These are phyloP conservation scores for Mortierella polycephala DNA, from an alignment of 371 early-diverging fungal species.

Conservation along the genomic window DNA sequence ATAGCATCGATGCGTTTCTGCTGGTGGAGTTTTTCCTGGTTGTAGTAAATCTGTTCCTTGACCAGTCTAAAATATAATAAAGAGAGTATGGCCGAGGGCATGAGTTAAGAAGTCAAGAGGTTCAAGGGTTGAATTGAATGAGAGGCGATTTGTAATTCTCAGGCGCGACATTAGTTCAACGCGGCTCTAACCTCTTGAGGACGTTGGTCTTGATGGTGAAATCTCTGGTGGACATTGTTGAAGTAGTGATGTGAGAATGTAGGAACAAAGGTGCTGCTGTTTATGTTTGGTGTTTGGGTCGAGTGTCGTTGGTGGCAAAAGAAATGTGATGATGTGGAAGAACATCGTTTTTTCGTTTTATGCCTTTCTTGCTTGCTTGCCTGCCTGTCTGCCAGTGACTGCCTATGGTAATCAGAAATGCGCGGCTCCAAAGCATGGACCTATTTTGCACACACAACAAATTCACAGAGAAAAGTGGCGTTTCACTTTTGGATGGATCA, in stretches of 20 bases:
- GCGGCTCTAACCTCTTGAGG: slow-evolving; percentile 37
- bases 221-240: slow-evolving; percentile 47
- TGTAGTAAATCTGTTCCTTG: slow-evolving; percentile 37
- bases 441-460: neutral
- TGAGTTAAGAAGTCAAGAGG: neutral
- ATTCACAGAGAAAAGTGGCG: neutral
- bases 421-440: neutral
- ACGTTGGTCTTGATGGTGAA: slow-evolving; percentile 49
- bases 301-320: slow-evolving; percentile 4
- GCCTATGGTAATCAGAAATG: neutral
- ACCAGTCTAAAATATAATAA: slow-evolving; percentile 15
- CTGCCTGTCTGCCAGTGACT: too few relatives aligned
- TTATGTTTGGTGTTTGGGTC: slow-evolving; percentile 2
- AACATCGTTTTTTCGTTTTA: neutral
- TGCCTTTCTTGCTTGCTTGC: too few relatives aligned
- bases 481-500: neutral
- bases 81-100: neutral
- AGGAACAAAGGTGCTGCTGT: neutral
- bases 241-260: neutral
- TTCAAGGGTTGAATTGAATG: neutral
- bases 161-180: too few relatives aligned
- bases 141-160: too few relatives aligned
- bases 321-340: neutral
- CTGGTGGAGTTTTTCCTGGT: slow-evolving; percentile 27
- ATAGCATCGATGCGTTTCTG: slow-evolving; percentile 35